Evolutionary conservation across 2,329 filamentous ascomycete species (phyloP).

Genomic region (Thermochaetoides dissita): DNA sequence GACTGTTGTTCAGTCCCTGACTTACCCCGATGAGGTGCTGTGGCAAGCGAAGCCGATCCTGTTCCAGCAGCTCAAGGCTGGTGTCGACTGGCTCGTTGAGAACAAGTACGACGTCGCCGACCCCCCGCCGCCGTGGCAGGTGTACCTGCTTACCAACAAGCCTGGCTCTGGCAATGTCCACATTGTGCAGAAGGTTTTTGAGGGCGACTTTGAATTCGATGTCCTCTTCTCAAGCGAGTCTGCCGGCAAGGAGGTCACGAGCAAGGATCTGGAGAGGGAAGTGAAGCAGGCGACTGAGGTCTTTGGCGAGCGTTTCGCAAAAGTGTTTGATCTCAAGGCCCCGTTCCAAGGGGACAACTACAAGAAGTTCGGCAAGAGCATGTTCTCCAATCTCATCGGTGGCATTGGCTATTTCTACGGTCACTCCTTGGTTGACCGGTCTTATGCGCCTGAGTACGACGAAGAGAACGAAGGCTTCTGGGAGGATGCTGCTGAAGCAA

Average conservation of each 20-base stretch:
- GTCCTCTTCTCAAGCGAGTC: slow-evolving; percentile 76
- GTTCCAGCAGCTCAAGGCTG: slow-evolving; percentile 38
- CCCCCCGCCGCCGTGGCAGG: slow-evolving; percentile 68
- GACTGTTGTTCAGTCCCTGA: slow-evolving; percentile 61
- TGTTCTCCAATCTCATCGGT: slow-evolving; percentile 88
- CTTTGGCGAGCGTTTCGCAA: slow-evolving; percentile 63
- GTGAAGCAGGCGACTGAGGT: slow-evolving; percentile 51
- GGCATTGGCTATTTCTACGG: slow-evolving; percentile 95
- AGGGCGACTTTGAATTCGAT: slow-evolving; percentile 86
- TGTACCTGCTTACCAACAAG: slow-evolving; percentile 63
- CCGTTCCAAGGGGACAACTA: slow-evolving; percentile 67
- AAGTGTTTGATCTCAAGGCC: slow-evolving; percentile 56
- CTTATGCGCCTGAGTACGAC: slow-evolving; percentile 82
- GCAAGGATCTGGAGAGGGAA: slow-evolving; percentile 53
- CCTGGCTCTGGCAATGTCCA: slow-evolving; percentile 68
- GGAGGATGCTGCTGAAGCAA: slow-evolving; percentile 75
- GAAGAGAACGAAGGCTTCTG: slow-evolving; percentile 93
- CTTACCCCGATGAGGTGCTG: slow-evolving; percentile 44
- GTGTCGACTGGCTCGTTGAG: slow-evolving; percentile 35
- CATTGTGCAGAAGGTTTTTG: slow-evolving; percentile 79
- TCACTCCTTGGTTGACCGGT: slow-evolving; percentile 75
- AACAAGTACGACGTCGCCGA: slow-evolving; percentile 38
- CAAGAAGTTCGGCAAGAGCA: slow-evolving; percentile 65
- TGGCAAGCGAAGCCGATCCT: slow-evolving; percentile 52
- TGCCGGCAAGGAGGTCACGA: slow-evolving; percentile 37